Evolutionary conservation across 441 rosid genomes (phyloP), one percentile per base, ranked within the genome.

Genomic region (Pelargonium myrrhifolium): DNA sequence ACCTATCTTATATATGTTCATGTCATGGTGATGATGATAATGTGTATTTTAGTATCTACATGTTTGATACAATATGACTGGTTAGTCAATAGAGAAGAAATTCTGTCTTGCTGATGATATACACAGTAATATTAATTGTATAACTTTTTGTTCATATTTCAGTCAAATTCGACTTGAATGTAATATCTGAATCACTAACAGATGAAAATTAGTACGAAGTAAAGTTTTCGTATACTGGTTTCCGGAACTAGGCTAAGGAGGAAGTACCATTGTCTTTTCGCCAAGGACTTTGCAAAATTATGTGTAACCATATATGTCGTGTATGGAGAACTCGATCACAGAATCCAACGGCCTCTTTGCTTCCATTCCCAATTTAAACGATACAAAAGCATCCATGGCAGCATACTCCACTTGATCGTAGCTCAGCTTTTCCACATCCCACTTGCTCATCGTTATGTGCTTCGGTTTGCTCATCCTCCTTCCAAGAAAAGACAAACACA

Each of bases 41-140:
- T 68, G 69, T 65, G 63, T 20, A 12, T 37, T 21, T 24, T 17
- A 66, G 60, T 22, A 47, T 37, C 35, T 65, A 26, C 67, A 43
- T 51, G 9, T 26, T 47, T 64, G 45, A 9, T 42, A 37, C 24
- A 15, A 64, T n/a, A 37, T 64, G 14, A 53, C 59, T 53, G 17
- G 9, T 53, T 18, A 28, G 31, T 28, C 31, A 28, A 28, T 28
- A 28, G 31, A 28, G 31, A 28, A 28, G 3, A 28, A 4, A 28
- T 28, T 3, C 31, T 28, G 31, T 28, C 31, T 28, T 28, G 31
- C 31, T 28, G 31, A 28, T 28, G 31, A 28, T 28, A 28, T 2
- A 28, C 31, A 28, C 31, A 28, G 31, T 28, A 28, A 28, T 28
- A 28, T 28, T 28, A 28, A 28, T 2, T 28, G 31, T 28, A 28